Base-by-base conservation (phyloP, 371 early-diverging fungal species). In the Mucor circinelloides region DNA sequence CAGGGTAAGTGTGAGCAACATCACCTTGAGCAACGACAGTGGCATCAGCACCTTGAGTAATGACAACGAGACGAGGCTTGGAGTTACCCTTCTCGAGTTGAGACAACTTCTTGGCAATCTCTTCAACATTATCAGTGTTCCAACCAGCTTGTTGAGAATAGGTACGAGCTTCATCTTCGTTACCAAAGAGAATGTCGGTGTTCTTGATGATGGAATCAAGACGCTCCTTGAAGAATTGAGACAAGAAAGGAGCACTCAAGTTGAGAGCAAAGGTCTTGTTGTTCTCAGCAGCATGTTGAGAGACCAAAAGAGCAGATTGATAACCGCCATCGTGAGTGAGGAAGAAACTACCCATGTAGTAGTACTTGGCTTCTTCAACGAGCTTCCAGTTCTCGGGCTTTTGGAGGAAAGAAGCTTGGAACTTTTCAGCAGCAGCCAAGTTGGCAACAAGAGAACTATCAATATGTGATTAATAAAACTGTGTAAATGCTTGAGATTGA, bases 241-340 rank as follows among this genome's bases (percentile, higher is more conserved):
- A 85, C 61, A 97, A 85, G 86, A 97, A 98, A 50, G 97, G 96
- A 36, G 98, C 98, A 61, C 96, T 95, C 75, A 98, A 77, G 88
- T 98, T 98, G 85, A 96, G 86, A 62, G 89, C 85, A 77, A 97
- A 94, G 54, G 80, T 73, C 89, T 87, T 83, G 75, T 79, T 75
- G 73, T 76, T 86, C 52, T 85, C 88, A 66, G 92, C 88, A 63
- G 97, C 95, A 70, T 98, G 93, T 84, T 94, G 85, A 71, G 96
- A 96, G 55, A 97, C 84, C 27, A 85, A 81, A 71, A 92, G 75
- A 65, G 95, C 94, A 34, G 93, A 86, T 31, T 72, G 69, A 34
- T 72, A 78, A 62, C 84, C 84, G 71, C 88, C 87, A 62, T 90
- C 91, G 63, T 92, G 92, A 25, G 97, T 94, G 68, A 96, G 72